These are phyloP conservation scores for Scutellaria galericulata DNA, from an alignment of 257 asterid genomes.

Conservation along the genomic window DNA sequence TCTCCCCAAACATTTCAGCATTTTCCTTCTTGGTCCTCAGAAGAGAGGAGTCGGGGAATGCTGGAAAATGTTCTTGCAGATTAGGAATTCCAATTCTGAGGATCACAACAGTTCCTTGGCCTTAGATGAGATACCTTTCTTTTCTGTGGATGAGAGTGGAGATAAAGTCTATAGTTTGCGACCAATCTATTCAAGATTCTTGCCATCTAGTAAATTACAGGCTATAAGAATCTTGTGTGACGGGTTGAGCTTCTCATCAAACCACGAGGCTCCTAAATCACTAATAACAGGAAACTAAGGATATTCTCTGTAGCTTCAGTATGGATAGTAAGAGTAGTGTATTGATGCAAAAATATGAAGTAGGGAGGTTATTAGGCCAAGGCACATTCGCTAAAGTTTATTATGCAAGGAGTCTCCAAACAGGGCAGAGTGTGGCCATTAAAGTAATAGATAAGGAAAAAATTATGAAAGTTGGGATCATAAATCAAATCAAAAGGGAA, in stretches of 20 bases:
- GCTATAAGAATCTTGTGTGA: constrained; percentile 36
- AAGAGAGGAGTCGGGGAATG: constrained; percentile 33
- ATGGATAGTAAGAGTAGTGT: constrained; percentile 58
- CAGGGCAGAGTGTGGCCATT: constrained; percentile 82
- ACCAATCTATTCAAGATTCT: constrained; percentile 29
- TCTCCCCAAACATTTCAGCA: constrained; percentile 27
- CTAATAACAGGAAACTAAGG: constrained; percentile 18
- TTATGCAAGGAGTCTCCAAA: constrained; percentile 61
- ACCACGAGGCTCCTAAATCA: constrained; percentile 9
- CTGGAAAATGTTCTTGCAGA: constrained; percentile 37
- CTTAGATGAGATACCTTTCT: constrained; percentile 31
- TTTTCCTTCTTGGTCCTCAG: constrained; percentile 24
- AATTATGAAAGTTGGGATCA: constrained; percentile 63
- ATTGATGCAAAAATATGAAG: constrained; percentile 70
- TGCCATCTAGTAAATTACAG: constrained; percentile 21
- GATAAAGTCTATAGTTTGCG: constrained; percentile 17
- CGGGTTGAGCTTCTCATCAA: constrained; percentile 44
- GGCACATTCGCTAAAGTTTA: constrained; percentile 91
- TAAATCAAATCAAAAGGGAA: constrained; percentile 78
- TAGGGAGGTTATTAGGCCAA: constrained; percentile 90
- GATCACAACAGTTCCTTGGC: constrained; percentile 30
- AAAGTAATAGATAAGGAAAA: constrained; percentile 85
- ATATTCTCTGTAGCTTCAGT: constrained; percentile 30
- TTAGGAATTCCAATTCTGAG: constrained; percentile 30
- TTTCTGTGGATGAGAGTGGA: constrained; percentile 39